These are phyloP conservation scores for Aegilops sharonensis DNA, from an alignment of 176 grass and related monocot genomes.

Conservation along the genomic window DNA sequence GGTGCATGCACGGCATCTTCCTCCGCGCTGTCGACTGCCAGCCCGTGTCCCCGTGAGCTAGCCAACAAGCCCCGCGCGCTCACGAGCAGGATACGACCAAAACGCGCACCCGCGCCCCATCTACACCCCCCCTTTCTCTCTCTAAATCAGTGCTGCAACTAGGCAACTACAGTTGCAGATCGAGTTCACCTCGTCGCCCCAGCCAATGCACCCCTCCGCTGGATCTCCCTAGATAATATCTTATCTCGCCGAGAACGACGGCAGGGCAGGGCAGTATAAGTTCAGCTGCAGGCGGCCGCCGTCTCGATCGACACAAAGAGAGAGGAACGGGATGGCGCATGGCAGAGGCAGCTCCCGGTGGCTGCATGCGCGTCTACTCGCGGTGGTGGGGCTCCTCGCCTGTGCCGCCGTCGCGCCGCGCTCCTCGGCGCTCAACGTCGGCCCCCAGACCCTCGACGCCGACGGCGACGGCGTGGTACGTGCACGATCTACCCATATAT, in stretches of 20 bases:
- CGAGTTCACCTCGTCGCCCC: not conserved
- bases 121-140: not conserved
- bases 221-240: constrained; percentile 1
- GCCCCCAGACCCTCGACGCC: constrained; percentile 46
- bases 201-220: constrained; percentile 1
- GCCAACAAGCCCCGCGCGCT: constrained; percentile 8
- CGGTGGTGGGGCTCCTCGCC: not conserved
- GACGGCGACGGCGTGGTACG: constrained; percentile 49
- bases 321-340: not conserved
- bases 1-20: constrained; percentile 33
- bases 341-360: not conserved
- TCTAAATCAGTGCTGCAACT: constrained; percentile 15
- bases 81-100: constrained; percentile 46
- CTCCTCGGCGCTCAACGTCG: constrained; percentile 61
- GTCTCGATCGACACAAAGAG: not conserved
- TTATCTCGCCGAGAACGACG: not conserved
- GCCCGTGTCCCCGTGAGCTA: constrained; percentile 16
- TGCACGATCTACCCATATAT: not conserved
- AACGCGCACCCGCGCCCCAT: not conserved
- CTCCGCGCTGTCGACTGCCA: constrained; percentile 17
- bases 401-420: constrained; percentile 29
- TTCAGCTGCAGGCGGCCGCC: not conserved
- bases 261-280: not conserved
- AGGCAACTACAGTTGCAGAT: not conserved
- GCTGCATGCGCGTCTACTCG: not conserved